Evolutionary conservation across 495 filamentous ascomycete species (phyloP).

Genomic region (Sordaria brevicollis): DNA sequence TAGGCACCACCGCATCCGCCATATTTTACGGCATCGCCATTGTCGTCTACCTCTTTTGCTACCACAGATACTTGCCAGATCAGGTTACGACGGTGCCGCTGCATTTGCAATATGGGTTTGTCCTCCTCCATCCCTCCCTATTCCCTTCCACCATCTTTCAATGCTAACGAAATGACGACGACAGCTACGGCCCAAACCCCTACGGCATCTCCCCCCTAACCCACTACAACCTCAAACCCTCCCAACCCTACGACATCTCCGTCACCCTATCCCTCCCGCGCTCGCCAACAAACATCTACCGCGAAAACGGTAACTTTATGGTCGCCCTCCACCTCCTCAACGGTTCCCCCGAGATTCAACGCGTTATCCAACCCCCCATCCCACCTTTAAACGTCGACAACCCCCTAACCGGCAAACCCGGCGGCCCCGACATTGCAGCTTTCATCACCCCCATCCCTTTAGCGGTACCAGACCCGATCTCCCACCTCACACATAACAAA

Average conservation of each 20-base stretch:
- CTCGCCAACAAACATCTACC: conserved; percentile 45
- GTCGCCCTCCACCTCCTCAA: conserved; percentile 58
- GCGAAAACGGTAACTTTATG: conserved; percentile 77
- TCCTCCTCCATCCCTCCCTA: not conserved
- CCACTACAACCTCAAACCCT: conserved; percentile 30
- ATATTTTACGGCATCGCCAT: conserved; percentile 53
- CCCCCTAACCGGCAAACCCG: conserved; percentile 4
- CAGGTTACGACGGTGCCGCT: conserved; percentile 51
- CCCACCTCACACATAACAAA: conserved; percentile 13
- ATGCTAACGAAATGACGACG: not conserved
- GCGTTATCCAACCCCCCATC: not conserved
- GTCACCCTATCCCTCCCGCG: conserved; percentile 50
- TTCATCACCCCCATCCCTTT: not conserved
- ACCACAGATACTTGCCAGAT: conserved; percentile 71
- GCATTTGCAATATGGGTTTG: conserved; percentile 74
- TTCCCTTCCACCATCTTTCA: not conserved
- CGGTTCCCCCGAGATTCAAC: conserved; percentile 10
- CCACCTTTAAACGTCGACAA: conserved; percentile 2
- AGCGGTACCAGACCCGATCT: not conserved
- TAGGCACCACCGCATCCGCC: conserved; percentile 49
- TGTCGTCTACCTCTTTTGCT: conserved; percentile 66
- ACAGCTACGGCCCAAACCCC: conserved; percentile 37
- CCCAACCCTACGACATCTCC: conserved; percentile 54
- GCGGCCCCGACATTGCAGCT: not conserved
- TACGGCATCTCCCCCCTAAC: conserved; percentile 40